Evolutionary conservation across 2,329 filamentous ascomycete genomes (phyloP), one percentile per base, ranked within the genome.

Genomic region (Penicillium sp.): DNA sequence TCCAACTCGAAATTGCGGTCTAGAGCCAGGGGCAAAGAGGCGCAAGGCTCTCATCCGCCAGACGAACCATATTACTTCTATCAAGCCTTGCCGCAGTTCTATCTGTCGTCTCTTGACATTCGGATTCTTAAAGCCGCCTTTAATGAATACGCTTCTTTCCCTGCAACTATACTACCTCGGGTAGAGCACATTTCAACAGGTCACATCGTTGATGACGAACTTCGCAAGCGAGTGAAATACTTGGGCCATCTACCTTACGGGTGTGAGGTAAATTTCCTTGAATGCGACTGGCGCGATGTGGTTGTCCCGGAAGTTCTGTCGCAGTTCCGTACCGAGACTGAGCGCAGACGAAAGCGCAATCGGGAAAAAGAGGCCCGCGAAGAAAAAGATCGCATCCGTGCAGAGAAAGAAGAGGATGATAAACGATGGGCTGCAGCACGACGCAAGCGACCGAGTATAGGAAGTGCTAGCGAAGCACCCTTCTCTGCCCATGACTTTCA

Each of bases 281-380:
- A 97, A 75, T 97, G 93, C 69, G 92, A 97, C 72, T 97, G 93
- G 93, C 92, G 91, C 3, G 92, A 96, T 64, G 90, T 95, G 37
- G 90, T 97, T 5, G 83, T 87, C 3, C 81, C 87, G 1, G 88
- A 91, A 50, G 83, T 91, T 3, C 79, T 97, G n/a, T 86, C 86
- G 39, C 82, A 83, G 1, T 97, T 96, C 74, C 80, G 83, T n/a
- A 77, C 81, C 0, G 92, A 96, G 58, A 89, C 95, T 53, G 89
- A 91, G 62, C 83, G 85, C 55, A 83, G 93, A 53, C 83, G 92
- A 55, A 92, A 89, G 73, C 83, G 85, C 53, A 92, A 96, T 66
- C 81, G 82, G 6, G 93, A 96, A 64, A 96, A 96, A 74, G 91
- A 91, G 58, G 84, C 84, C 0, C 88, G 90, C 58, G 93, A 97